Evolutionary conservation across 345 rosid genomes (phyloP).

Genomic region (Arabidopsis thaliana): DNA sequence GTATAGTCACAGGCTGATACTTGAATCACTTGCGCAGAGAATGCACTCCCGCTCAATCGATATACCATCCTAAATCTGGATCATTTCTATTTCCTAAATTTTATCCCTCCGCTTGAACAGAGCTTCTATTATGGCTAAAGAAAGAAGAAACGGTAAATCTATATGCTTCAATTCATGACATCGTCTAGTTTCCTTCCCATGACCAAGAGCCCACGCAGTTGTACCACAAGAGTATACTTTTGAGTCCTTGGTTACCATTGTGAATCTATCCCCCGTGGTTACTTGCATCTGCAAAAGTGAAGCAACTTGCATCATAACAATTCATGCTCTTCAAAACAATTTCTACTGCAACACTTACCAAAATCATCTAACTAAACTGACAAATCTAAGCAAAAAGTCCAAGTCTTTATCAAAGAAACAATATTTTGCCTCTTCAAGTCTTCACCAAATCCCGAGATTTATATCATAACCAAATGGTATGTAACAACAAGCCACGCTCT

Average conservation of each 20-base stretch:
- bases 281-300: constrained; percentile 69
- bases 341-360: too few relatives aligned
- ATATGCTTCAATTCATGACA: constrained; percentile 59
- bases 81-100: too few relatives aligned
- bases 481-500: too few relatives aligned
- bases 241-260: constrained; percentile 67
- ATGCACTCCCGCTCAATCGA: too few relatives aligned
- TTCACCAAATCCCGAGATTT: neutral
- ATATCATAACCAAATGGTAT: neutral
- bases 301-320: constrained; percentile 18
- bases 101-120: too few relatives aligned
- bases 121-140: too few relatives aligned
- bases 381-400: too few relatives aligned
- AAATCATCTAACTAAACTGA: too few relatives aligned
- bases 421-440: too few relatives aligned
- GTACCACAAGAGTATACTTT: constrained; percentile 78
- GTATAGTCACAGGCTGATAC: constrained; percentile 65
- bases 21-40: constrained; percentile 53
- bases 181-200: constrained; percentile 69
- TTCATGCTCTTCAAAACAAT: too few relatives aligned
- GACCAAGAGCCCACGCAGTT: constrained; percentile 67
- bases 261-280: constrained; percentile 71
- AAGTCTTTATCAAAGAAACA: too few relatives aligned
- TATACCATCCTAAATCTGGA: too few relatives aligned
- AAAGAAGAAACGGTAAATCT: constrained; percentile 44